Evolutionary conservation across 805 yeast species (phyloP), one percentile per base, ranked within the genome.

Genomic region (Saturnispora ahearnii): DNA sequence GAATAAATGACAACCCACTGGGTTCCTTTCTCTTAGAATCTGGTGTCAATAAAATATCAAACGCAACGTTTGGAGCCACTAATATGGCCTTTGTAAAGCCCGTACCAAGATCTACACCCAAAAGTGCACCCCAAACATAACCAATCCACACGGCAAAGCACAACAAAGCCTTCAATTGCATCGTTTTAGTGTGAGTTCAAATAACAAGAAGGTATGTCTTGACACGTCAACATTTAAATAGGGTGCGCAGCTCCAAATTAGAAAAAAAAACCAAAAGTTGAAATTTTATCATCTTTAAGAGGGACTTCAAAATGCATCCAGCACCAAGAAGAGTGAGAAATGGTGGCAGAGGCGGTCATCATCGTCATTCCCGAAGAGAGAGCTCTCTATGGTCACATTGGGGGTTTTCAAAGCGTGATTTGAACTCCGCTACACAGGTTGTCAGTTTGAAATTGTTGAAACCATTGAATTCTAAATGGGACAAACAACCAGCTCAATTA

Each of bases 21-120:
- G 82, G 71, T 59, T 91, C 98, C 63, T 93, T 93, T 51, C 99
- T 75, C 66, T 89, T 87, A 3, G 96, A 84, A 59, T 93, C 98
- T 26, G 87, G 83, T 4, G 97, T 87, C 53, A 93, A 70, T 12
- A 93, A 83, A 38, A 93, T 76, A 60, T 93, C 98, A 62, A 90
- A 82, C 13, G 89, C 84, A 21, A 88, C 81, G 11, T 89, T 87
- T 0, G 97, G 97, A 0, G 96, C 96, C 38, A 93, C 85, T 43
- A 93, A 71, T 45, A 83, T 87, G 2, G 96, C 88, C 63, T 93
- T 93, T 24, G 89, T 78, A 70, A 73, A 85, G 60, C 89, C 91
- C 50, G 86, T 84, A 48, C 99, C 99, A 61, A 76, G 82, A 63
- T 93, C 99, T 37, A 93, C 72, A 22, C 96, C 98, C 45, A 93